Base-by-base conservation (phyloP, 2,329 filamentous ascomycete species). In the Fusarium kyushuense region DNA sequence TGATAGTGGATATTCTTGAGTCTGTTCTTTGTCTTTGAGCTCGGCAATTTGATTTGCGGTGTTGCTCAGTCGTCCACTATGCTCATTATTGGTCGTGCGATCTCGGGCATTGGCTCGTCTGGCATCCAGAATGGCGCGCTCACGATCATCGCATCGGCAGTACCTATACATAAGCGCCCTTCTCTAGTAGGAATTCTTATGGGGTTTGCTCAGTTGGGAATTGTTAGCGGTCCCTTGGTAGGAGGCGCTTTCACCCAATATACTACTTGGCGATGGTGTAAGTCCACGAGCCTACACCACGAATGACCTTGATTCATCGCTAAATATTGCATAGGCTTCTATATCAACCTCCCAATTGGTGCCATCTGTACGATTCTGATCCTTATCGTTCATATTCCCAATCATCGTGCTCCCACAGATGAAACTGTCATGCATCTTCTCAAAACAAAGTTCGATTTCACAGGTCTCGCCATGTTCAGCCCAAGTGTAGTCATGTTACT, bases 31-130 rank as follows among this genome's bases (percentile, higher is more conserved):
- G 25, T 79, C 1, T 79, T 79, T 33, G 74, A 79, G 27, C 10
- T 76, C 14, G 85, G 85, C 2, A 84, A 80, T 13, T 69, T 85
- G 2, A 77, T 87, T 17, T 86, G 84, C 57, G 85, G 69, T 70
- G 25, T 80, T 71, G 81, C 84, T 1, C 77, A 72, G 0, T 82
- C 76, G n/a, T 82, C 81, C 1, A 73, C 74, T 2, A 80, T 82
- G 76, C 77, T 87, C 43, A 86, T 87, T 55, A 72, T 85, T 9
- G 84, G 84, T 1, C 77, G 84, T 27, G 83, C 83, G 1, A 71
- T 86, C 7, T 81, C 84, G 1, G 84, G 84, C 0, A 74, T 80
- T 4, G 84, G 84, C 2, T 77, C 77, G 6, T 79, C 83, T 12
- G 84, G 80, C 1, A 73, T 86, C 6, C 79, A 80, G 23, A 79